phyloP scores from a whole-genome alignment of 345 rosid genomes.

The Brassica carinata region DNA sequence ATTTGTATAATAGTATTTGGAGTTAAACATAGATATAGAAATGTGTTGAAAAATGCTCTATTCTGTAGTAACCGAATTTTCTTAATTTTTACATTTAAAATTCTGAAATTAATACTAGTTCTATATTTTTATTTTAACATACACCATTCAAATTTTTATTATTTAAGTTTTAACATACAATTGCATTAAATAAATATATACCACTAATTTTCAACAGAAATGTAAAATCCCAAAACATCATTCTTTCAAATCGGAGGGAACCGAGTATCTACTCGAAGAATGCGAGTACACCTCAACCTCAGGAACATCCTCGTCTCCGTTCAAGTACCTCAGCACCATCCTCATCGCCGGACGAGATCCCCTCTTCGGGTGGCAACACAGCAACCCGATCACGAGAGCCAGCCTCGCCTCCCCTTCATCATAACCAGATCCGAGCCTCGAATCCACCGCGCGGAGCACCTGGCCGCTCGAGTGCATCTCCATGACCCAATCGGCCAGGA shows the following conservation, averaged over 20 bases:
- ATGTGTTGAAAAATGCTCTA: too few relatives aligned
- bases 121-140: too few relatives aligned
- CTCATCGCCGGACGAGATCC: background rate
- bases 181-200: too few relatives aligned
- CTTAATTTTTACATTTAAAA: too few relatives aligned
- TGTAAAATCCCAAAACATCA: background rate
- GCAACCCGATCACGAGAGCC: background rate
- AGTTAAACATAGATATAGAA: too few relatives aligned
- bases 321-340: background rate
- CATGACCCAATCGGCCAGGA: background rate
- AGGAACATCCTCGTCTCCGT: background rate
- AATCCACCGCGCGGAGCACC: background rate
- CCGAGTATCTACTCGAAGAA: background rate
- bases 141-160: too few relatives aligned
- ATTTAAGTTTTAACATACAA: too few relatives aligned
- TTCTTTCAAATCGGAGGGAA: background rate
- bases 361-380: background rate
- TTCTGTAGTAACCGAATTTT: too few relatives aligned
- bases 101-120: too few relatives aligned
- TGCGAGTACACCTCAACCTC: background rate
- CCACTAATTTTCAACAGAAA: background rate
- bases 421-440: background rate
- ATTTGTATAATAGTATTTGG: too few relatives aligned
- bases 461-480: background rate
- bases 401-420: background rate